Percentiles rank a stretch among this genome's conserved stretches.
phyloP scores from a whole-genome alignment of 805 yeast species.

The Nakazawaea populi region DNA sequence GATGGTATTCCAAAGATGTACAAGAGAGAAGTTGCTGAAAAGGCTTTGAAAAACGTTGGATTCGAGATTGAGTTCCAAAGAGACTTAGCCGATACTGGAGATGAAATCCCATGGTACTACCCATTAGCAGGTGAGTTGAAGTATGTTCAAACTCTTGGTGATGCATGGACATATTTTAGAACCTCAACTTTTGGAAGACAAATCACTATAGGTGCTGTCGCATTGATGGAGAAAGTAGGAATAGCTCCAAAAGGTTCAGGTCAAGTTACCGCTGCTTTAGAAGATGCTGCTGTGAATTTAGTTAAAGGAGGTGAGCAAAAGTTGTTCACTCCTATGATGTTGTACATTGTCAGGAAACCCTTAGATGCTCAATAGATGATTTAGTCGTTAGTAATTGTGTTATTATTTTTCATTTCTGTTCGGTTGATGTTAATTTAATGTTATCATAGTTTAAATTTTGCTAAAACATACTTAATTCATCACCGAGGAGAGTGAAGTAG shows the following conservation, averaged over 20 bases:
- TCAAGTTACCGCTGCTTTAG: constrained; percentile 88
- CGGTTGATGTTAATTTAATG: no score
- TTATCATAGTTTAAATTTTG: no score
- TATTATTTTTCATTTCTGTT: not conserved
- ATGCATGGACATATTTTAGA: constrained; percentile 80
- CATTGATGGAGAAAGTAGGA: constrained; percentile 77
- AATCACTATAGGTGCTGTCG: constrained; percentile 74
- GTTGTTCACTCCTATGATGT: constrained; percentile 97
- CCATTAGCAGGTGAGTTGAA: constrained; percentile 94
- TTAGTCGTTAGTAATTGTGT: not conserved
- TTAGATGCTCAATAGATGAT: constrained; percentile 18
- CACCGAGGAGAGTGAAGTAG: no score
- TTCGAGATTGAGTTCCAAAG: constrained; percentile 69
- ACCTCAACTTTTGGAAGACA: constrained; percentile 83
- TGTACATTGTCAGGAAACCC: constrained; percentile 86
- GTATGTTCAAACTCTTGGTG: constrained; percentile 73
- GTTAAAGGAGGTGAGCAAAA: constrained; percentile 89
- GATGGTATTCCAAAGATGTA: constrained; percentile 99
- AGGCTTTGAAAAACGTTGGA: constrained; percentile 83
- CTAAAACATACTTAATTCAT: no score
- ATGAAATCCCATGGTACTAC: constrained; percentile 94
- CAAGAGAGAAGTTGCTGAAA: constrained; percentile 74
- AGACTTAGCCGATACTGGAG: constrained; percentile 80
- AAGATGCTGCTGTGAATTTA: constrained; percentile 93
- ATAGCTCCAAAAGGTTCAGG: constrained; percentile 90